phyloP scores from a whole-genome alignment of 768 basidiomycete genomes.

The Lentinula sp. region DNA sequence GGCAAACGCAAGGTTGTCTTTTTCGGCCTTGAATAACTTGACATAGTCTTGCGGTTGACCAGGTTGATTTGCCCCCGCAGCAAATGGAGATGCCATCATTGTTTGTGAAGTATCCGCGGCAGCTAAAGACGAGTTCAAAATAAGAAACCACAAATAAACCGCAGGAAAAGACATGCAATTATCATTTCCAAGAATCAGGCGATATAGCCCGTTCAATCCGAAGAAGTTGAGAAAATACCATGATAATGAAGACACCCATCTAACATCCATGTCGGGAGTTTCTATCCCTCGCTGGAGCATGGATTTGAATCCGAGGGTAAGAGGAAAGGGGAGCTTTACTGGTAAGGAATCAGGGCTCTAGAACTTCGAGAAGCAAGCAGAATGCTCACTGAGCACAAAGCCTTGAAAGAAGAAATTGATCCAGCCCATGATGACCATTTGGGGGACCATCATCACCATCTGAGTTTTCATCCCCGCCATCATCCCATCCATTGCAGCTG shows the following conservation, averaged over 20 bases:
- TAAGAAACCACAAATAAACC: conserved; percentile 11
- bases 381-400: conserved; percentile 86
- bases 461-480: conserved; percentile 99
- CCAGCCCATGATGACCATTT: conserved; percentile 99
- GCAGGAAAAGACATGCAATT: conserved; percentile 76
- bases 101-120: conserved; percentile 78
- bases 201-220: conserved; percentile 93
- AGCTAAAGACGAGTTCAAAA: conserved; percentile 20
- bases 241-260: conserved; percentile 97
- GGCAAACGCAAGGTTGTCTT: conserved; percentile 88
- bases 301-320: conserved; percentile 95
- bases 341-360: conserved; percentile 1
- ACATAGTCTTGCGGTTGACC: conserved; percentile 76
- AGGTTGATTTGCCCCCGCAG: conserved; percentile 37
- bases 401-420: conserved; percentile 99
- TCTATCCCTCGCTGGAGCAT: conserved; percentile 97
- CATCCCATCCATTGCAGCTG: conserved; percentile 94
- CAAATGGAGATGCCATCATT: conserved; percentile 68
- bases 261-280: conserved; percentile 94
- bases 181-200: conserved; percentile 84
- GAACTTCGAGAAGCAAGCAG: not conserved
- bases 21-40: conserved; percentile 88
- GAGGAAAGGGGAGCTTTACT: conserved; percentile 96
- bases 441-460: conserved; percentile 98
- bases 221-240: conserved; percentile 99